Base-by-base conservation (phyloP, 768 basidiomycete species). In the Gautieria morchelliformis region DNA sequence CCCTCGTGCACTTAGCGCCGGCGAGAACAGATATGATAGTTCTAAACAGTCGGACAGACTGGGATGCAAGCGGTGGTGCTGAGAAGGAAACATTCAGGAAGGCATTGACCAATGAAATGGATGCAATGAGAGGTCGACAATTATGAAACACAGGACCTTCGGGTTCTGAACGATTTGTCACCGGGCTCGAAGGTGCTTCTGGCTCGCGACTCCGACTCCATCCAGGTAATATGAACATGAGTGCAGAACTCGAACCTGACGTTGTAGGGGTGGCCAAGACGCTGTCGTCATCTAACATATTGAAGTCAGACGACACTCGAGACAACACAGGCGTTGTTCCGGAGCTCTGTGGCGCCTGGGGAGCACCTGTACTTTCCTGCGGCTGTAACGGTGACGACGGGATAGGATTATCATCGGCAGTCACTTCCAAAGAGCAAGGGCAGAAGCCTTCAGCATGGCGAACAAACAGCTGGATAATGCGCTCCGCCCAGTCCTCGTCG, bases 31-130 rank as follows among this genome's bases (percentile, higher is more conserved):
- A 68, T 14, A 88, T 63, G 46, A 89, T 69, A 46, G 73, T 71
- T 0, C 68, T 59, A 67, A 79, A 89, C 15, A 89, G 68, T 1
- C 70, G 71, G 7, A 82, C 67, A 3, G 85, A 80, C 52, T 87
- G 69, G 20, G 71, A 66, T 37, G 82, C 68, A 61, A 80, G 82
- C 42, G 67, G 69, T 46, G 72, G 68, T 0, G 63, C 61, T 0
- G 86, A 85, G 64, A 90, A 89, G 1, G 80, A 69, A 27, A 90
- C 75, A 63, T 87, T 85, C 59, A 76, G 76, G 68, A 90, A 92
- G 30, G 84, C 75, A 27, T 78, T 72, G 30, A 88, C 72, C 5
- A 92, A 73, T 0, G 84, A 80, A 10, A 79, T 76, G 19, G 82
- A 78, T 11, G 87, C 86, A 1, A 78, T 75, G 12, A 86, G 76